A percentile compares a stretch with the other conserved stretches of the same genome.
These are phyloP conservation scores for Zalaria sp. DNA, from an alignment of 2,329 filamentous ascomycete genomes.

Conservation along the genomic window DNA sequence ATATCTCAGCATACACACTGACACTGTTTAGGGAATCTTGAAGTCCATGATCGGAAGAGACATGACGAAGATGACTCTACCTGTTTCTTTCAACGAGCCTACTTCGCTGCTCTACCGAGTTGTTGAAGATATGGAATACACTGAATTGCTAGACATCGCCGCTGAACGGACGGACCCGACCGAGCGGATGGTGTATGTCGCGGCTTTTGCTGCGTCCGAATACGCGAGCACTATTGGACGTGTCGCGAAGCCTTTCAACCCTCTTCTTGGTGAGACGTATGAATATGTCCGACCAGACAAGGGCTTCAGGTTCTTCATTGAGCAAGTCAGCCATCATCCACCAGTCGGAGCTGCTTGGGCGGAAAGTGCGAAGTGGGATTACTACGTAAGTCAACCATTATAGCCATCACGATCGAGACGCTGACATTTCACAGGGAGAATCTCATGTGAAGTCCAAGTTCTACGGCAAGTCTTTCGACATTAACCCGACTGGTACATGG, in stretches of 20 bases:
- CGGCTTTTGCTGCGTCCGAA: conserved; percentile 88
- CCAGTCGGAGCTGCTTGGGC: conserved; percentile 88
- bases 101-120: conserved; percentile 91
- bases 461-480: conserved; percentile 93
- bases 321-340: conserved; percentile 96
- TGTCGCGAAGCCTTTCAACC: conserved; percentile 97
- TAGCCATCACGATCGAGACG: conserved; percentile 1
- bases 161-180: conserved; percentile 75
- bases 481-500: conserved; percentile 94
- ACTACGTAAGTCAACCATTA: conserved; percentile 42
- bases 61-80: conserved; percentile 99
- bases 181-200: conserved; percentile 86
- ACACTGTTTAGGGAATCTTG: conserved; percentile 58
- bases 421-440: conserved; percentile 50
- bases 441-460: conserved; percentile 93
- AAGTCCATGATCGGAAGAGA: conserved; percentile 99
- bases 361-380: conserved; percentile 88
- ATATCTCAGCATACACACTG: conserved; percentile 9
- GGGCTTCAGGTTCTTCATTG: conserved; percentile 94
- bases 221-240: conserved; percentile 95
- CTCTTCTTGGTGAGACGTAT: conserved; percentile 87
- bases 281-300: conserved; percentile 94
- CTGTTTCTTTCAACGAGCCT: conserved; percentile 96
- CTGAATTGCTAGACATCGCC: conserved; percentile 77
- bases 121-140: conserved; percentile 96